Conservation (phyloP, 2,329 filamentous ascomycete genomes). For the Colletotrichum orbiculare region DNA sequence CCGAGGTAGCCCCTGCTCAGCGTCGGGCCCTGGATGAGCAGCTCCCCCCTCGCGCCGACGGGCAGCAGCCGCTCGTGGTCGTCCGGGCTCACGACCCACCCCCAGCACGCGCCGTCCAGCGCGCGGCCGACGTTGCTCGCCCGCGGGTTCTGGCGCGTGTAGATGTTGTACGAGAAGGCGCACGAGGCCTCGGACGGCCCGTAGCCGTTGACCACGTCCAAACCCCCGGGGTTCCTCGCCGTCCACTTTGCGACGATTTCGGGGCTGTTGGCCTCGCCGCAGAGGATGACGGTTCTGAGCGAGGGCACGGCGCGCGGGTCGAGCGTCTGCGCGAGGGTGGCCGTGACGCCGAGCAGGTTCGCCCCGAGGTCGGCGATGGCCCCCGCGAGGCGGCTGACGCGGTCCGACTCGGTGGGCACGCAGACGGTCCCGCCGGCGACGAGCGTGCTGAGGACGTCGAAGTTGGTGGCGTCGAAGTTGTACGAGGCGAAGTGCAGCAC, state of each 20-base stretch:
- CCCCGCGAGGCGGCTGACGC: slow-evolving; percentile 60
- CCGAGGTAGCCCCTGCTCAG: slow-evolving; percentile 62
- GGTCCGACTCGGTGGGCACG: slow-evolving; percentile 62
- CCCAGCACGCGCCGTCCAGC: slow-evolving; percentile 56
- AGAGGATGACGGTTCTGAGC: slow-evolving; percentile 49
- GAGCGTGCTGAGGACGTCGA: slow-evolving; percentile 63
- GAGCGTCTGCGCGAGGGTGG: slow-evolving; percentile 62
- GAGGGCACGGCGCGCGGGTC: slow-evolving; percentile 49
- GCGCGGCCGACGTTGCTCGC: slow-evolving; percentile 59
- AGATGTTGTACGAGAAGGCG: slow-evolving; percentile 52
- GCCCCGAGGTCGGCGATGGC: slow-evolving; percentile 61
- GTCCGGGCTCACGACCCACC: slow-evolving; percentile 63
- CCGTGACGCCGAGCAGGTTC: slow-evolving; percentile 66
- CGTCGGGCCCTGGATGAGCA: slow-evolving; percentile 69
- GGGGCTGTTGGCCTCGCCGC: slow-evolving; percentile 58
- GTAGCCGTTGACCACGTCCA: slow-evolving; percentile 58
- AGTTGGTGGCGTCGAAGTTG: slow-evolving; percentile 63
- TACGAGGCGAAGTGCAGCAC: slow-evolving; percentile 67
- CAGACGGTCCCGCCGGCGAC: slow-evolving; percentile 69
- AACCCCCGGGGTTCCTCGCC: slow-evolving; percentile 37
- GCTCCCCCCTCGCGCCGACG: slow-evolving; percentile 65
- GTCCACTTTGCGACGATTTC: slow-evolving; percentile 57
- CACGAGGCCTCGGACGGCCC: slow-evolving; percentile 62
- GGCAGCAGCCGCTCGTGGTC: slow-evolving; percentile 62
- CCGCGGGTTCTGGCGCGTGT: slow-evolving; percentile 46